A percentile compares a stretch with the other conserved stretches of the same genome.
Conservation (phyloP, 306 rosid species). For the Gillenia trifoliata region DNA sequence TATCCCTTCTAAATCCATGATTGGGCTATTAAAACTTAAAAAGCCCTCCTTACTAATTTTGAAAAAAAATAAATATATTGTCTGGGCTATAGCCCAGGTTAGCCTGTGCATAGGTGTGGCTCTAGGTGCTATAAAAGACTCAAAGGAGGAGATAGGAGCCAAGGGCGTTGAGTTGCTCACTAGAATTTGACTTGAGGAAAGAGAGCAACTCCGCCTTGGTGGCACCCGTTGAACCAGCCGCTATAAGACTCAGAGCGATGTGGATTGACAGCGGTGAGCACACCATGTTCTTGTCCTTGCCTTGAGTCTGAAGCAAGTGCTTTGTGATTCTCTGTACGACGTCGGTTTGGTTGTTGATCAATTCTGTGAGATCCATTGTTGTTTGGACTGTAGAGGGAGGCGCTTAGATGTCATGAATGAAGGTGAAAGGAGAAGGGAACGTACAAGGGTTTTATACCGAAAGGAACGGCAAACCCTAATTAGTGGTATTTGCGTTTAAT, state of each 20-base stretch:
- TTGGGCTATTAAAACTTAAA: no score
- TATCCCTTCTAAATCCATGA: no score
- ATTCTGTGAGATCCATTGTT: not conserved
- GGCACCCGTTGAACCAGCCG: slow-evolving; percentile 2
- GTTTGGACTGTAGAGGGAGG: no score
- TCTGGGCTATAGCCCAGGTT: no score
- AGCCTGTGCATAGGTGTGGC: no score
- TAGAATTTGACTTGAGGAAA: not conserved
- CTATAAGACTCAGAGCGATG: not conserved
- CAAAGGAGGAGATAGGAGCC: not conserved
- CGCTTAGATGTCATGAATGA: no score
- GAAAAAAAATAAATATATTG: no score
- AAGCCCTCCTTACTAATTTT: no score
- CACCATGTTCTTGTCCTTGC: not conserved
- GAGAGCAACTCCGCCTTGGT: not conserved
- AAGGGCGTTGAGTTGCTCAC: not conserved
- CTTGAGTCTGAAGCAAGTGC: not conserved
- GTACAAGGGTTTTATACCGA: no score
- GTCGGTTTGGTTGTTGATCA: not conserved
- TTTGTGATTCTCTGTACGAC: not conserved
- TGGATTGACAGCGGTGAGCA: slow-evolving; percentile 13
- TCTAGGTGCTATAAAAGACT: not conserved
- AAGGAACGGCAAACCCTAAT: no score
- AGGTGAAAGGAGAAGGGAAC: no score
- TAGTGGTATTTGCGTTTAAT: no score